Evolutionary conservation across 371 early-diverging fungal species (phyloP).

Genomic region (Mucor ambiguus): DNA sequence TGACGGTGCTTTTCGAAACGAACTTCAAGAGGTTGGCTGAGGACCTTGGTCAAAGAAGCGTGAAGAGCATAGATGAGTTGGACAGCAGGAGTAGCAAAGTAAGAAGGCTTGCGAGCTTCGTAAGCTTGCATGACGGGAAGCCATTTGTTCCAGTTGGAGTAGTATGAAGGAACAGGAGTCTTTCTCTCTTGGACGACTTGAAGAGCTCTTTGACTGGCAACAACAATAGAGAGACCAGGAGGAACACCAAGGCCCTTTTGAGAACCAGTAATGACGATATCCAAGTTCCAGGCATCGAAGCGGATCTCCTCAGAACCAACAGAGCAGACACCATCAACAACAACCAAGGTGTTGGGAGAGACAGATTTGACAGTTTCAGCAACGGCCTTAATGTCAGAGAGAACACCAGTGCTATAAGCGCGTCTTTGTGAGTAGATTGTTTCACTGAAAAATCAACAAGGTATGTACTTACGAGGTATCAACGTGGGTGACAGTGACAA

Average conservation of each 20-base stretch:
- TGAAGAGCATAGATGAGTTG: constrained; percentile 90
- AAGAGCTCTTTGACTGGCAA: constrained; percentile 78
- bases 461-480: constrained; percentile 78
- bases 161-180: constrained; percentile 75
- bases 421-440: background rate
- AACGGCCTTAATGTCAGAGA: constrained; percentile 80
- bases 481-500: constrained; percentile 92
- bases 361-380: constrained; percentile 70
- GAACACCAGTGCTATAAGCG: constrained; percentile 73
- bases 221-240: constrained; percentile 84
- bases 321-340: constrained; percentile 95
- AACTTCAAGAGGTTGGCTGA: constrained; percentile 63
- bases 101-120: constrained; percentile 86
- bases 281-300: constrained; percentile 91
- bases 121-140: constrained; percentile 95
- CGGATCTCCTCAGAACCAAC: constrained; percentile 91
- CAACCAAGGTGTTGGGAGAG: constrained; percentile 88
- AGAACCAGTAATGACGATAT: constrained; percentile 86
- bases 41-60: constrained; percentile 80
- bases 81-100: constrained; percentile 97
- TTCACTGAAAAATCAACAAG: background rate
- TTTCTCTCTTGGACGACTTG: constrained; percentile 71
- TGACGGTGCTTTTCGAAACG: constrained; percentile 72
- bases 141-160: constrained; percentile 84
- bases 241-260: constrained; percentile 96